Percentiles rank a stretch among this genome's conserved stretches.
Conservation (phyloP, 2,329 filamentous ascomycete genomes). For the Didymella pinodella region DNA sequence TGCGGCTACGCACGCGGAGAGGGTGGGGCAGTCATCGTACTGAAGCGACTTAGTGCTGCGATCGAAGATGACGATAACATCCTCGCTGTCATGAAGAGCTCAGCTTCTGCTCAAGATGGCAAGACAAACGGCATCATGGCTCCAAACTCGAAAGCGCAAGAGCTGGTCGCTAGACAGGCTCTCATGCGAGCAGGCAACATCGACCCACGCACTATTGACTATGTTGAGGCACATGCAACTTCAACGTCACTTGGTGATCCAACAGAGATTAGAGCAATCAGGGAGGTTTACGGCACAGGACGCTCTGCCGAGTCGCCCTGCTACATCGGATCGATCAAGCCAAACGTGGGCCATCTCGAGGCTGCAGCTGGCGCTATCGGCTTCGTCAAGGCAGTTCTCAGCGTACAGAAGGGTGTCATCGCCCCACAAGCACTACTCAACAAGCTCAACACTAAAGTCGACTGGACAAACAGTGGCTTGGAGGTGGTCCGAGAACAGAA, state of each 20-base stretch:
- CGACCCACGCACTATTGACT: constrained; percentile 21
- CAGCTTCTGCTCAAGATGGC: constrained; percentile 44
- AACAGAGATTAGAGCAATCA: constrained; percentile 31
- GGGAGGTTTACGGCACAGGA: constrained; percentile 17
- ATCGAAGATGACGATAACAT: constrained; percentile 41
- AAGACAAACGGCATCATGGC: constrained; percentile 49
- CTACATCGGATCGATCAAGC: constrained; percentile 37
- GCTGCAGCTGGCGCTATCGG: constrained; percentile 49
- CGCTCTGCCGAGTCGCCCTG: constrained; percentile 11
- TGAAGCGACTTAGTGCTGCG: constrained; percentile 41
- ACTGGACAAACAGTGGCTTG: constrained; percentile 29
- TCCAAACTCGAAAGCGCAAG: constrained; percentile 44
- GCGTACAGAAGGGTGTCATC: constrained; percentile 48
- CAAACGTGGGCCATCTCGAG: constrained; percentile 55
- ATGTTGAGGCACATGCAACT: constrained; percentile 52
- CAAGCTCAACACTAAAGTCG: constrained; percentile 46
- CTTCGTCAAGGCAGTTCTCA: constrained; percentile 50
- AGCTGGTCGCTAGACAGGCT: constrained; percentile 33
- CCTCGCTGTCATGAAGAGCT: constrained; percentile 41
- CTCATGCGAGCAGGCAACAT: constrained; percentile 15
- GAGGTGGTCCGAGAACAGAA: constrained; percentile 17
- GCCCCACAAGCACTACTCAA: constrained; percentile 36
- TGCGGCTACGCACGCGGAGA: constrained; percentile 46
- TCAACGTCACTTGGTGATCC: constrained; percentile 62
- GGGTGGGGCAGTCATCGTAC: constrained; percentile 41